Base-by-base conservation (phyloP, 2,329 filamentous ascomycete genomes). In the Bipolaris gigantea region DNA sequence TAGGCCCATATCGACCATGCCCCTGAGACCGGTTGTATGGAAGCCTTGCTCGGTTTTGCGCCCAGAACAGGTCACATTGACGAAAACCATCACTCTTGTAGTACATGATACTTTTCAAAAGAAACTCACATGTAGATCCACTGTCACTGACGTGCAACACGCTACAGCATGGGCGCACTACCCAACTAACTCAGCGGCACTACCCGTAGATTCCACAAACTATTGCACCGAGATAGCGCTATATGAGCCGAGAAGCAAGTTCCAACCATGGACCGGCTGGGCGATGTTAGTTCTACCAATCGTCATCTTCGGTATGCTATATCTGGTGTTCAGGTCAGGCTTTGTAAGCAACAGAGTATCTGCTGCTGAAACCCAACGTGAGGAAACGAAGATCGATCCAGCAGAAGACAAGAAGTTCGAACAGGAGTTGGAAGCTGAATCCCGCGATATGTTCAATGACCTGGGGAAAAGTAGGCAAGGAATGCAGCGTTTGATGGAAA, bases 161-260 rank as follows among this genome's bases (percentile, higher is more conserved):
- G 16, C 46, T n/a, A 55, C 52, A 2, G 50, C 46, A 15, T 50
- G 42, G 41, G 38, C 36, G 10, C 48, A 50, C 30, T 42, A 30
- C n/a, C 32, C 48, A 5, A 23, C 50, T 18, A 48, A 47, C 1
- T 3, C 21, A n/a, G 27, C 27, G 15, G 40, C 27, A 16, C 47
- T 34, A 33, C 43, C 30, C n/a, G 19, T 25, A 8, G 50, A 46
- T 0, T n/a, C n/a, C 2, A 16, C 36, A 9, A 8, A 44, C 3
- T 44, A 11, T 11, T 30, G 46, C 8, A 23, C 23, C 9, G 30
- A n/a, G 10, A 32, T 32, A 11, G 42, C 35, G 30, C 19, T 25
- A 5, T 33, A 32, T 18, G n/a, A 34, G 16, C n/a, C 25, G 34
- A 33, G 34, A 8, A 7, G 30, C 33, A 5, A 2, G 41, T 32